Conservation (phyloP, 495 filamentous ascomycete genomes). For the Aspergillus diversus region DNA sequence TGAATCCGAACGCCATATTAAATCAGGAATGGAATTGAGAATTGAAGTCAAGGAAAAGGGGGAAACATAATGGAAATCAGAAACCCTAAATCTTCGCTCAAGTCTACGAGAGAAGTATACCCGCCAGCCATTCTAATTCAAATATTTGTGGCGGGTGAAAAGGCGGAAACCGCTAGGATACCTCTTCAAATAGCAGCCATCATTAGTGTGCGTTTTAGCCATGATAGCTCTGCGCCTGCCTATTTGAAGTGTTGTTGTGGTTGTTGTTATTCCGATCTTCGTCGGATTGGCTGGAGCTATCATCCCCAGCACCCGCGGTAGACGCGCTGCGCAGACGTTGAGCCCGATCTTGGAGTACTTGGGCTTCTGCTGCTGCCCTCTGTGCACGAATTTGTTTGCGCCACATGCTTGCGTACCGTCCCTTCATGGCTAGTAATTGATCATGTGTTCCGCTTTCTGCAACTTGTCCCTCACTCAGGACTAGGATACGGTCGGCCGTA, state of each 20-base stretch:
- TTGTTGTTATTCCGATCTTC: conserved; percentile 47
- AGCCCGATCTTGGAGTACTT: conserved; percentile 54
- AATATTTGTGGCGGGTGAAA: conserved; percentile 4
- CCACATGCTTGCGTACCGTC: conserved; percentile 93
- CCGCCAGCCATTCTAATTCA: conserved; percentile 13
- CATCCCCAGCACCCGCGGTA: conserved; percentile 41
- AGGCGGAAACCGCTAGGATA: conserved; percentile 15
- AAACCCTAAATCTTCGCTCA: conserved; percentile 16
- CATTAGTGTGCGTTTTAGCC: not conserved
- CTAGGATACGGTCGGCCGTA: conserved; percentile 90
- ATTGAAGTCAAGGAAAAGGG: conserved; percentile 3
- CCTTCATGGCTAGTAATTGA: conserved; percentile 75
- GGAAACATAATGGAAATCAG: conserved; percentile 24
- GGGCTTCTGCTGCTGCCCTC: conserved; percentile 75
- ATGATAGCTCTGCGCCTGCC: conserved; percentile 25
- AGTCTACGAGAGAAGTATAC: conserved; percentile 14
- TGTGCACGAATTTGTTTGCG: conserved; percentile 91
- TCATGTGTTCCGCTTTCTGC: conserved; percentile 86
- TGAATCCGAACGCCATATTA: conserved; percentile 32
- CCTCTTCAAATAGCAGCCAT: not conserved
- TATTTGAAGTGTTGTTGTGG: conserved; percentile 24
- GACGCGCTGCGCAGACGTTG: conserved; percentile 50
- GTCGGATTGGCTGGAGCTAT: conserved; percentile 58
- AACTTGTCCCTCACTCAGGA: conserved; percentile 83
- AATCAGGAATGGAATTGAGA: conserved; percentile 19